Evolutionary conservation across 805 yeast species (phyloP).

Genomic region (Metschnikowia peoriensis): DNA sequence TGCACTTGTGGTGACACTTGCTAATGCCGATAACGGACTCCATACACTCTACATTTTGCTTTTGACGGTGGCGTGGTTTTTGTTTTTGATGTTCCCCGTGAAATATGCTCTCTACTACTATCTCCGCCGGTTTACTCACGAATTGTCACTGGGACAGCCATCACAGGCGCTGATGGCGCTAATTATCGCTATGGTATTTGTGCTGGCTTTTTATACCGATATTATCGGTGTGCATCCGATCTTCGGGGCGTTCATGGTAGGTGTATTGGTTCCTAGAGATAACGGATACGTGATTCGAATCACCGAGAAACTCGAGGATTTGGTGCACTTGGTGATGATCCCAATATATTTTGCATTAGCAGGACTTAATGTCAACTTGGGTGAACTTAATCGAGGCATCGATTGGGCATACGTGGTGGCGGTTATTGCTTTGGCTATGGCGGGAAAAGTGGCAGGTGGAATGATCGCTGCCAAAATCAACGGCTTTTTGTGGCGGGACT

Average conservation of each 20-base stretch:
- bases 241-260: slow-evolving; percentile 80
- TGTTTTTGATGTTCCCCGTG: slow-evolving; percentile 57
- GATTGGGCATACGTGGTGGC: slow-evolving; percentile 81
- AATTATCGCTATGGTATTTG: slow-evolving; percentile 54
- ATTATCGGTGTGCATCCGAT: slow-evolving; percentile 85
- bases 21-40: slow-evolving; percentile 68
- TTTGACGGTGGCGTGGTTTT: slow-evolving; percentile 67
- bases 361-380: slow-evolving; percentile 69
- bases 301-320: slow-evolving; percentile 74
- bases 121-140: slow-evolving; percentile 48
- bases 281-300: slow-evolving; percentile 67
- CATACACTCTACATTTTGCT: slow-evolving; percentile 67
- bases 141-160: slow-evolving; percentile 58
- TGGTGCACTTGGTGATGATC: slow-evolving; percentile 66
- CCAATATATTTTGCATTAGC: slow-evolving; percentile 82
- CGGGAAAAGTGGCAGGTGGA: slow-evolving; percentile 70
- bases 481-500: slow-evolving; percentile 71
- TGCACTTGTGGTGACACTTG: slow-evolving; percentile 73
- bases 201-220: slow-evolving; percentile 76
- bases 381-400: slow-evolving; percentile 57
- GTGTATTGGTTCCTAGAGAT: slow-evolving; percentile 73
- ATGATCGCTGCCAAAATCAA: slow-evolving; percentile 57
- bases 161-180: slow-evolving; percentile 58
- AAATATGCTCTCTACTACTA: slow-evolving; percentile 46
- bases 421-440: slow-evolving; percentile 62